phyloP scores from a whole-genome alignment of 768 basidiomycete genomes.

The Mycena leptocephala region DNA sequence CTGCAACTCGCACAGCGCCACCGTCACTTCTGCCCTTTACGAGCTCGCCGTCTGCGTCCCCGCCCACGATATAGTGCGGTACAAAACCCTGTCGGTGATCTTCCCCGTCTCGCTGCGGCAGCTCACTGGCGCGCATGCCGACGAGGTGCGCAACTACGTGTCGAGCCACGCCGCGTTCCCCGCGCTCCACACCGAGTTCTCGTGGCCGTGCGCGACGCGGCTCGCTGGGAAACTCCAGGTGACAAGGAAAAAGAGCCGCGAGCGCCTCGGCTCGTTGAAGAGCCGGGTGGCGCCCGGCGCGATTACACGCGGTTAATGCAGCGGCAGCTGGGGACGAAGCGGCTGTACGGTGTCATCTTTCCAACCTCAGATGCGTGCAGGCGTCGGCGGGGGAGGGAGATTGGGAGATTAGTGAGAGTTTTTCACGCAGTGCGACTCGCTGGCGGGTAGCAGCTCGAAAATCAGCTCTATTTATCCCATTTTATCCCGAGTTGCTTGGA shows the following conservation, averaged over 20 bases:
- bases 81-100: slow-evolving; percentile 30
- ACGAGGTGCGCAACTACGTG: slow-evolving; percentile 52
- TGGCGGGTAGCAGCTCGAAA: no score
- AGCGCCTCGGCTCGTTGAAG: neutral
- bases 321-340: slow-evolving; percentile 1
- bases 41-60: slow-evolving; percentile 39
- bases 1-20: slow-evolving; percentile 49
- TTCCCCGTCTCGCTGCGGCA: slow-evolving; percentile 53
- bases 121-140: slow-evolving; percentile 40
- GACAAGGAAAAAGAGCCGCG: slow-evolving; percentile 16
- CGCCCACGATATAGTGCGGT: neutral
- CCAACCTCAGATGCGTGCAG: slow-evolving; percentile 45
- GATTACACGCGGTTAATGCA: neutral
- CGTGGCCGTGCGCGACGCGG: slow-evolving; percentile 49
- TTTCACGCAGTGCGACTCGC: no score
- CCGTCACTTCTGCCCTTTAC: slow-evolving; percentile 50
- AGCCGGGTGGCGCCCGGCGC: neutral
- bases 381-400: no score
- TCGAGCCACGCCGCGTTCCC: slow-evolving; percentile 39
- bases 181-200: slow-evolving; percentile 44
- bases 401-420: no score
- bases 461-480: no score
- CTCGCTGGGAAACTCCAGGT: slow-evolving; percentile 45
- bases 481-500: no score
- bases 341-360: neutral